Evolutionary conservation across 1,139 yeast genomes (phyloP), one percentile per base, ranked within the genome.

Genomic region (Blastobotrys elegans): DNA sequence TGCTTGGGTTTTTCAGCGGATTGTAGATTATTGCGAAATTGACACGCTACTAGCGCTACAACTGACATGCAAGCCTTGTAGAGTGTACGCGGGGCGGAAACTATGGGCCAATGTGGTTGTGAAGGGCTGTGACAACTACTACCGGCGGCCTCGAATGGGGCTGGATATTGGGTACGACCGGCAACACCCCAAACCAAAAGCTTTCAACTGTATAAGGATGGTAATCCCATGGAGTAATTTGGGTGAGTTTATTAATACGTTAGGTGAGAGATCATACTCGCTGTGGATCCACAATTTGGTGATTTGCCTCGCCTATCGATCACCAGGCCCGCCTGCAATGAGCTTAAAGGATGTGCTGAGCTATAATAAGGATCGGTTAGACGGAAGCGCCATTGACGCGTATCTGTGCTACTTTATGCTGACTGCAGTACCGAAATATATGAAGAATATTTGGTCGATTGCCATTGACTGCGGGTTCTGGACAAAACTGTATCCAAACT

Each of bases 161-260:
- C 7, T 44, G 7, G 47, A 39, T 3, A n/a, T 39, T 17, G 44
- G 37, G 14, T 44, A 44, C n/a, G 47, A 44, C 21, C 32, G 44
- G 11, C 39, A 44, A 24, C 27, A 39, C 16, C 47, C 47, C 2
- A 14, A n/a, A 8, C 44, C 43, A 4, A 18, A 16, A 2, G 18
- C 32, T 1, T 11, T 10, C n/a, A 13, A 31, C 4, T 11, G 17
- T 13, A 3, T n/a, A 10, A 16, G 8, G 17, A 37, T 37, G 24
- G 43, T 31, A 17, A 40, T 38, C 18, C 21, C 27, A 13, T 44
- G 39, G 38, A 14, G 21, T 2, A 17, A 29, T 8, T n/a, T 44
- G 35, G 20, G 16, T 11, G 33, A 44, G 29, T 44, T 44, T 32
- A 8, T 32, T 11, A n/a, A 21, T 2, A 11, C 21, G 3, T n/a